Conservation (phyloP, 345 rosid species). For the Citrus inodora region DNA sequence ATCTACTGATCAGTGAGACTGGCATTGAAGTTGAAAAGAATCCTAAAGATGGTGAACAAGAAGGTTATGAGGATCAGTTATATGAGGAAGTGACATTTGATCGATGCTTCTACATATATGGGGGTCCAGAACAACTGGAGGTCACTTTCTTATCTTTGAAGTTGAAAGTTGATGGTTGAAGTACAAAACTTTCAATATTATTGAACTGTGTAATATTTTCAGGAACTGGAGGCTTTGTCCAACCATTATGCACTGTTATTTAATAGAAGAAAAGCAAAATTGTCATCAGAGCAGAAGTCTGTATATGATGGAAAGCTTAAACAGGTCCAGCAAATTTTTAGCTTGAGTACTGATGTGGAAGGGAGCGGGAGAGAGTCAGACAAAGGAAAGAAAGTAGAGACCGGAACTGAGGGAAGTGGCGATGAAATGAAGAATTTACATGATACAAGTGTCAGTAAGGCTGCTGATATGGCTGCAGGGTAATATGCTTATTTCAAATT, state of each 20-base stretch:
- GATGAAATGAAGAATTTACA: slow-evolving; percentile 76
- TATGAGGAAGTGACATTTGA: slow-evolving; percentile 91
- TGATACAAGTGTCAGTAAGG: slow-evolving; percentile 80
- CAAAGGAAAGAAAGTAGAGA: slow-evolving; percentile 87
- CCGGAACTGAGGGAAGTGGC: slow-evolving; percentile 51
- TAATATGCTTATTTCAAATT: slow-evolving; percentile 24
- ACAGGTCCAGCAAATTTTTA: slow-evolving; percentile 76
- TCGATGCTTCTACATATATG: slow-evolving; percentile 97
- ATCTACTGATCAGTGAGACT: slow-evolving; percentile 81
- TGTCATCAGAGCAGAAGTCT: slow-evolving; percentile 72
- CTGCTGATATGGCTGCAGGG: slow-evolving; percentile 99
- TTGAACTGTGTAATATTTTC: slow-evolving; percentile 26
- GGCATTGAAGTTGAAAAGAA: slow-evolving; percentile 71
- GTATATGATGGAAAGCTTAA: slow-evolving; percentile 73
- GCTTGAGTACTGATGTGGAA: slow-evolving; percentile 52
- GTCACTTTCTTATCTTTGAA: slow-evolving; percentile 34
- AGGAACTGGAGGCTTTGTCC: slow-evolving; percentile 95
- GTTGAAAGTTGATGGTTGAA: slow-evolving; percentile 15
- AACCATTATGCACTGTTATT: slow-evolving; percentile 78
- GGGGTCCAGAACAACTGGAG: slow-evolving; percentile 99
- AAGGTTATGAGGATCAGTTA: slow-evolving; percentile 61
- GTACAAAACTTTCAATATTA: slow-evolving; percentile 13
- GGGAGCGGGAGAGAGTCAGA: slow-evolving; percentile 46
- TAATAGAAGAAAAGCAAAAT: slow-evolving; percentile 82
- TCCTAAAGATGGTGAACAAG: slow-evolving; percentile 30